Conservation (phyloP, 306 rosid species). For the Sicyos baderoa region DNA sequence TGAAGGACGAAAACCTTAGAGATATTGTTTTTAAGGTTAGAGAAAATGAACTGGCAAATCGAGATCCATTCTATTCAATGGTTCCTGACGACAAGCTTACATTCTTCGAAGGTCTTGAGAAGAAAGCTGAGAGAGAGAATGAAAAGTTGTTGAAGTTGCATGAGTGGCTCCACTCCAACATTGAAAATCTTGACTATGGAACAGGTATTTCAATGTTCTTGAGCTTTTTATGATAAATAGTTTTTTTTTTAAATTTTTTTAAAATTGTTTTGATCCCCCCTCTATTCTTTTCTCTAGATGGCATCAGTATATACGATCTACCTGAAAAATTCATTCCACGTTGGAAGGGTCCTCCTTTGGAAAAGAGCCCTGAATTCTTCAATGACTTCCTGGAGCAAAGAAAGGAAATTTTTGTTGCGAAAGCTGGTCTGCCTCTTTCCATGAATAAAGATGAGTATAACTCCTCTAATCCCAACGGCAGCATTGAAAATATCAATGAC, state of each 20-base stretch:
- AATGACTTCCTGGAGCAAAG: slow-evolving; percentile 48
- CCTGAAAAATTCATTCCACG: slow-evolving; percentile 81
- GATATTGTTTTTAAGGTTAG: slow-evolving; percentile 84
- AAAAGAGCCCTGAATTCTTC: slow-evolving; percentile 59
- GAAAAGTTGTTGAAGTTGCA: slow-evolving; percentile 57
- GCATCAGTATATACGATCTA: slow-evolving; percentile 78
- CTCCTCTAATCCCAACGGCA: slow-evolving; percentile 29
- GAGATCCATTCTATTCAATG: slow-evolving; percentile 67
- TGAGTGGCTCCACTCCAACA: slow-evolving; percentile 77
- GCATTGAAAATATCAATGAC: slow-evolving; percentile 23
- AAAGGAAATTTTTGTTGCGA: slow-evolving; percentile 31
- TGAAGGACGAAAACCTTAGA: slow-evolving; percentile 65
- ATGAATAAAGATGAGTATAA: slow-evolving; percentile 40
- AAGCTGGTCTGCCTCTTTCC: slow-evolving; percentile 21
- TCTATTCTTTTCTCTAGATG: slow-evolving; percentile 41
- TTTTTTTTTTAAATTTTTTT: not conserved
- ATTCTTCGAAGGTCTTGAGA: slow-evolving; percentile 79
- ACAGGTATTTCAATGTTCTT: slow-evolving; percentile 52
- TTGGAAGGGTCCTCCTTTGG: slow-evolving; percentile 76
- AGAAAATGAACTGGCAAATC: slow-evolving; percentile 70
- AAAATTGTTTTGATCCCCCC: not conserved
- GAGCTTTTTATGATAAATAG: slow-evolving; percentile 5
- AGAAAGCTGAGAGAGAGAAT: slow-evolving; percentile 67
- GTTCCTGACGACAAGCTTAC: slow-evolving; percentile 52
- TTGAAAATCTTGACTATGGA: slow-evolving; percentile 86